phyloP scores from a whole-genome alignment of 2,329 filamentous ascomycete genomes.

The Pseudocercospora macadamiae region DNA sequence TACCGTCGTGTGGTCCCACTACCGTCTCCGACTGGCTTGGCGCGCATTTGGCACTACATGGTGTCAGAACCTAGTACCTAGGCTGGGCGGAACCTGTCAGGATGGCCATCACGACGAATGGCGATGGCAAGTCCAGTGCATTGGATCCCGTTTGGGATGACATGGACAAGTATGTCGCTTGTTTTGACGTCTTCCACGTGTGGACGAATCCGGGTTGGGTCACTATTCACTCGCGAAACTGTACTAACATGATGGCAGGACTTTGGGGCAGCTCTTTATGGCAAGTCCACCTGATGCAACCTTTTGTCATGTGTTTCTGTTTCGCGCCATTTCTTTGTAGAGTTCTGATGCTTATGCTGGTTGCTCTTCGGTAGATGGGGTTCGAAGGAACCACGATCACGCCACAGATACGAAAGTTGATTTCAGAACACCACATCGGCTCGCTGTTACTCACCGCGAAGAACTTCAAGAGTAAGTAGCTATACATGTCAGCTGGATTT shows the following conservation, averaged over 20 bases:
- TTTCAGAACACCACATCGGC: constrained; percentile 83
- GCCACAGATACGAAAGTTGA: constrained; percentile 77
- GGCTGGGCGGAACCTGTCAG: constrained; percentile 6
- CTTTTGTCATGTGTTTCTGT: constrained; percentile 6
- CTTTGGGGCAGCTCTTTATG: constrained; percentile 48
- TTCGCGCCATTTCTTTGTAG: constrained; percentile 11
- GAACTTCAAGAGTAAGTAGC: constrained; percentile 74
- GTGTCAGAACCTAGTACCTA: constrained; percentile 2
- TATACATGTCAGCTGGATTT: neutral
- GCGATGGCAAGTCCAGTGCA: constrained; percentile 39
- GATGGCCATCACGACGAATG: constrained; percentile 16
- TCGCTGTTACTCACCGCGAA: constrained; percentile 84
- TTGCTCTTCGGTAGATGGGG: constrained; percentile 61
- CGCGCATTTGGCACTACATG: constrained; percentile 3
- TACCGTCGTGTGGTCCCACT: neutral
- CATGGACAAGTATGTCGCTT: constrained; percentile 68
- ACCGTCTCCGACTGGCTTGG: constrained; percentile 1
- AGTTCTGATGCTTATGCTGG: constrained; percentile 25
- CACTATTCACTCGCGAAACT: neutral
- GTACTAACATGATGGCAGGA: constrained; percentile 47
- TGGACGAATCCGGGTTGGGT: too few species aligned
- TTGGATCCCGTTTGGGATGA: constrained; percentile 67
- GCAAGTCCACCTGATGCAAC: constrained; percentile 23
- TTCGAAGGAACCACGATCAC: constrained; percentile 85
- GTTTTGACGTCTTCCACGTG: neutral